Base-by-base conservation (phyloP, 228 moss, liverwort and hornwort genomes). In the Sphagnum fallax region DNA sequence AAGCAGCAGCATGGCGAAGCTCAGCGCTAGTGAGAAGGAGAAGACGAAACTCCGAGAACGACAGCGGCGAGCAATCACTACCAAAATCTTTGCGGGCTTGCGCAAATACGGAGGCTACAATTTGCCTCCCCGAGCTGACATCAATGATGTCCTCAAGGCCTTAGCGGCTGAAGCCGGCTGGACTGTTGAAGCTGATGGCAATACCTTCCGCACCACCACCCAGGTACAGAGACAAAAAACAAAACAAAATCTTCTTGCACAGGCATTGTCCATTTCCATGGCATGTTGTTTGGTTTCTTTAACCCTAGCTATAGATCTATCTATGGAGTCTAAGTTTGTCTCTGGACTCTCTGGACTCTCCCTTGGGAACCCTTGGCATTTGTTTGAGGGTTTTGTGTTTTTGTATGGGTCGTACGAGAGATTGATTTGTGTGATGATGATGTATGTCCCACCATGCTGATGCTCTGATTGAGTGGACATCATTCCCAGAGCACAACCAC, bases 1-100 rank as follows among this genome's bases (percentile, higher is more conserved):
- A 51, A 62, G 50, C 62, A 70, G 70, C 70, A 70, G 62, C 70
- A 72, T 72, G 75, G 75, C 65, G 6, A 75, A 75, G 65, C 75
- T 75, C 11, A 75, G 75, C 47, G 75, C 75, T 12, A 75, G 75
- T 59, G 75, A 75, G 64, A 75, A 75, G 69, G 75, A 75, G 70
- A 75, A 75, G 70, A 75, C 75, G 63, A 75, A 75, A 64, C 75
- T 75, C 48, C 62, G 69, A 51, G 75, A 75, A 70, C 55, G 75
- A 18, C 75, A 75, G 70, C 69, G 75, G 16, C 70, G 75, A 12
- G 75, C 75, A 49, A 75, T 75, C 57, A 75, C 75, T 8, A 75
- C 75, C 53, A 75, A 75, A 60, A 75, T 75, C 60, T 75, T 75
- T 59, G 70, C 75, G 4, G 75, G 75, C 47, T 51, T 75, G 57